Percentiles rank a stretch among this genome's conserved stretches.
Evolutionary conservation across 2,329 filamentous ascomycete genomes (phyloP).

Genomic region (Pestalotiopsis sp.): DNA sequence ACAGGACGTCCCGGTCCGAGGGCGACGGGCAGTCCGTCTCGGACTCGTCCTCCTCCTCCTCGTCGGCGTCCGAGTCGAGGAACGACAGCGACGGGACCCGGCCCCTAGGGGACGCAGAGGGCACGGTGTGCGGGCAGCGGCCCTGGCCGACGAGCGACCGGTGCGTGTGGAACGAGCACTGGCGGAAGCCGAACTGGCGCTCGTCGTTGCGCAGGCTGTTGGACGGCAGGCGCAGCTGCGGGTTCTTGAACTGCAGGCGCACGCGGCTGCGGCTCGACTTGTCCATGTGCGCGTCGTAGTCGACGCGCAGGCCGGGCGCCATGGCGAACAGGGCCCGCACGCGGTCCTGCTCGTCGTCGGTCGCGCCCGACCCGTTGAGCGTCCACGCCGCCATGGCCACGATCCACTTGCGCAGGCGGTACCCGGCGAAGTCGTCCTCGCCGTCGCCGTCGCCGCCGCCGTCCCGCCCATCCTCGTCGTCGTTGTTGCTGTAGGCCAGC

Average conservation of each 20-base stretch:
- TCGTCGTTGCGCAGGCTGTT: slow-evolving; percentile 59
- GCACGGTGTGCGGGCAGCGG: slow-evolving; percentile 48
- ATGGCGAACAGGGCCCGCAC: slow-evolving; percentile 46
- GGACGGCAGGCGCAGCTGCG: slow-evolving; percentile 59
- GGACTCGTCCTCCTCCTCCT: slow-evolving; percentile 2
- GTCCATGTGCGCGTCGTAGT: slow-evolving; percentile 54
- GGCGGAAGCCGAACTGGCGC: slow-evolving; percentile 61
- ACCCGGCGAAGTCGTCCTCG: slow-evolving; percentile 29
- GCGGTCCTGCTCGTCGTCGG: slow-evolving; percentile 33
- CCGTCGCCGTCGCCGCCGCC: not conserved
- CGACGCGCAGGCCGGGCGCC: slow-evolving; percentile 49
- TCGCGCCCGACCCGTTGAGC: slow-evolving; percentile 47
- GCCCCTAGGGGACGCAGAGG: not conserved
- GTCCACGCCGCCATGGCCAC: slow-evolving; percentile 64
- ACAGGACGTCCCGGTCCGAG: not conserved
- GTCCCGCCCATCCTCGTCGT: slow-evolving; percentile 47
- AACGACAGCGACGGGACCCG: not conserved
- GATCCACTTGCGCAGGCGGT: slow-evolving; percentile 60
- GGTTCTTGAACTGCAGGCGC: slow-evolving; percentile 60
- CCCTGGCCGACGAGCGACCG: slow-evolving; percentile 56
- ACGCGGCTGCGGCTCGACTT: slow-evolving; percentile 55
- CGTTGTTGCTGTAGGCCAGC: slow-evolving; percentile 58
- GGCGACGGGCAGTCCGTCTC: not conserved
- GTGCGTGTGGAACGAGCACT: slow-evolving; percentile 64
- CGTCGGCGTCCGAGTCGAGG: slow-evolving; percentile 7